Conservation (phyloP, 345 rosid species). For the Salix brachista region DNA sequence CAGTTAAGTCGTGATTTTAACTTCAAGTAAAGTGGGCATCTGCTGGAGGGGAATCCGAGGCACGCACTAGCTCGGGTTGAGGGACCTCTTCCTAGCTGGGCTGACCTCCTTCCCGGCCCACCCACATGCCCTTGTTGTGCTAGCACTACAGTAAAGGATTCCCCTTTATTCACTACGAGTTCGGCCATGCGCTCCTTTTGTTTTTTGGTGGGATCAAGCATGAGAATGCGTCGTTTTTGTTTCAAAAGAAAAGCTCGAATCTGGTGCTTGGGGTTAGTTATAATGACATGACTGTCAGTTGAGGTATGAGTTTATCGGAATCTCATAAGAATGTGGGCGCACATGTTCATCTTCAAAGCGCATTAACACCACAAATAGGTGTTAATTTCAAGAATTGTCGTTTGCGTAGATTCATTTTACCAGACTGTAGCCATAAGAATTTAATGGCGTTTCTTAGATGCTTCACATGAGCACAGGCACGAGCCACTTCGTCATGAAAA, state of each 20-base stretch:
- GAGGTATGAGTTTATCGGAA: neutral
- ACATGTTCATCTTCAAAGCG: neutral
- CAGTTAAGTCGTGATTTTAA: neutral
- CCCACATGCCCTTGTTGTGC: neutral
- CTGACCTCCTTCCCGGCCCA: neutral
- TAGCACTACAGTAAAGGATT: neutral
- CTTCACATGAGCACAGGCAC: neutral
- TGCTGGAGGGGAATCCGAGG: slow-evolving; percentile 8
- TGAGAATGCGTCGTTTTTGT: neutral
- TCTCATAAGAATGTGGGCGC: neutral
- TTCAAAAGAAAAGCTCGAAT: no score
- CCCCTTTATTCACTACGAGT: neutral
- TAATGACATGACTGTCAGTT: neutral
- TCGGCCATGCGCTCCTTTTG: neutral
- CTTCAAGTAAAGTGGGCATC: slow-evolving; percentile 6
- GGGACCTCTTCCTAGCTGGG: neutral
- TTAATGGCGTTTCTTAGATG: neutral
- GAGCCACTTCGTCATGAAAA: neutral
- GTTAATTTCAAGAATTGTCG: neutral
- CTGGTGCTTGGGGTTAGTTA: no score
- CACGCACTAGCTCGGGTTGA: neutral
- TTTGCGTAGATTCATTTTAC: neutral
- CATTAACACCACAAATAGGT: neutral
- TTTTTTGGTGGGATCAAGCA: neutral
- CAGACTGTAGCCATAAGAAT: neutral